Percentiles rank a stretch among this genome's conserved stretches.
Evolutionary conservation across 176 grass and related monocot genomes (phyloP).

Genomic region (Hordeum vulgare): MorexV3_pseudomolecules_assembly NC_058521.1:23125700-23126199

Average conservation of each 20-base stretch:
- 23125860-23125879: no score
- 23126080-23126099: background rate
- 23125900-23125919: background rate
- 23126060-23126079: background rate
- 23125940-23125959: background rate
- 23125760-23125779: no score
- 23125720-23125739: background rate
- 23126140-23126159: no score
- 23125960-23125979: background rate
- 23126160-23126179: no score
- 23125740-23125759: background rate
- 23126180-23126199: no score
- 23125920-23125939: background rate
- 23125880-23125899: background rate
- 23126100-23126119: background rate
- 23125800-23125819: no score
- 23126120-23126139: background rate
- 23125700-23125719: background rate
- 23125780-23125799: no score
- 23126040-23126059: background rate
- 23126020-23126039: background rate
- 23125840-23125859: no score
- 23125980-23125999: background rate
- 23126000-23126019: conserved; percentile 7
- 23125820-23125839: no score